Evolutionary conservation across 495 filamentous ascomycete species (phyloP), one percentile per base, ranked within the genome.

Genomic region (Penicillium macrosclerotiorum): DNA sequence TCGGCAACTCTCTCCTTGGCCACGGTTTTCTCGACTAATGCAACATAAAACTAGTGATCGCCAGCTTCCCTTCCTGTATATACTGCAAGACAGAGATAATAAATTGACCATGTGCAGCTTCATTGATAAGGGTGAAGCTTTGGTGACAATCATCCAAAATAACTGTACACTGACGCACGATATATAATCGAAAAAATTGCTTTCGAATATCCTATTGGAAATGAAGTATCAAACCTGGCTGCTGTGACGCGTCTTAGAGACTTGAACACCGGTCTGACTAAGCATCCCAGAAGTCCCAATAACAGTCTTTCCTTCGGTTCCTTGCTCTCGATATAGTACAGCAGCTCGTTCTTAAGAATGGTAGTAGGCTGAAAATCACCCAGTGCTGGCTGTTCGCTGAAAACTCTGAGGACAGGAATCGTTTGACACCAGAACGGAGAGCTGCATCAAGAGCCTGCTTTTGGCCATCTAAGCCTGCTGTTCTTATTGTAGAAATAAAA

Each of bases 281-380:
- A 82, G 72, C 52, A 81, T 69, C 9, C 65, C 62, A 2, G 75
- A 74, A 16, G 68, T 67, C 3, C 72, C 64, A 27, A 82, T 49
- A 16, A 57, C 67, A 11, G 68, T 78, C 78, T 77, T 55, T 2
- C 58, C 53, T 2, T 63, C 51, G 4, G 44, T 39, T 76, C 64
- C 43, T 73, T 74, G 8, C 41, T 54, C 52, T 69, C 59, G 19
- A 81, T 58, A 45, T 79, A 75, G 12, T 74, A 61, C 2, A 73
- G 63, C 1, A 74, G 42, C 5, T 71, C 64, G 9, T 52, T 55
- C 58, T 81, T 80, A 77, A 77, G 4, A 77, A 26, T 2, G 75
- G 68, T 13, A 76, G 50, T 13, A 75, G 40, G 11, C 67, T 56
- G 9, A 60, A 45, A 4, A 73, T 64, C 3, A 52, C 51, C 2